Evolutionary conservation across 768 basidiomycete species (phyloP).

Genomic region (Hygrophorus russula): DNA sequence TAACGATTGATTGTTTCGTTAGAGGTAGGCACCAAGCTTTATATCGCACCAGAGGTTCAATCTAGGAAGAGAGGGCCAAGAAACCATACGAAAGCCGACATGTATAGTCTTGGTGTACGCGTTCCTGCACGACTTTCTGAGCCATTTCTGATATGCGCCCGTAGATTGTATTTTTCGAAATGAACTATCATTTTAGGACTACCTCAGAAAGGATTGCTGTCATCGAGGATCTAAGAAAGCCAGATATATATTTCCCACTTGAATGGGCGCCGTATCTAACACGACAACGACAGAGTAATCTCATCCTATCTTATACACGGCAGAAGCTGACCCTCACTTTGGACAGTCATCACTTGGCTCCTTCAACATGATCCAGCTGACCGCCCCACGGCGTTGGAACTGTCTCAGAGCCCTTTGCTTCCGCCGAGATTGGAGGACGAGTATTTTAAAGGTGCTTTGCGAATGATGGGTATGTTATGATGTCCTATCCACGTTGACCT

Average conservation of each 20-base stretch:
- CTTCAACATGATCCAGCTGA: conserved; percentile 72
- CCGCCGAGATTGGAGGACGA: conserved; percentile 76
- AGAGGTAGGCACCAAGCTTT: conserved; percentile 87
- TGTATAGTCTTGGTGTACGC: conserved; percentile 87
- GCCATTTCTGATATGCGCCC: background rate
- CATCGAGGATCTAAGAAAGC: conserved; percentile 66
- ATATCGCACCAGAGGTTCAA: conserved; percentile 88
- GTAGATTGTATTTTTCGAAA: conserved; percentile 94
- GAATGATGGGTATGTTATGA: conserved; percentile 52
- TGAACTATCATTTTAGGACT: conserved; percentile 81
- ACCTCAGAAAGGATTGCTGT: conserved; percentile 77
- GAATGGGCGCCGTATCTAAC: conserved; percentile 55
- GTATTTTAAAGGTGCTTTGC: conserved; percentile 70
- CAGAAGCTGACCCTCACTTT: conserved; percentile 1
- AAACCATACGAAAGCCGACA: conserved; percentile 83
- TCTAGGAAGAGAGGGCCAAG: conserved; percentile 50
- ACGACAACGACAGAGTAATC: conserved; percentile 61
- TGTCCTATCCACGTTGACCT: background rate
- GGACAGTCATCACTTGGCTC: conserved; percentile 67
- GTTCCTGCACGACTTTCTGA: background rate
- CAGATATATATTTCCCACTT: conserved; percentile 63
- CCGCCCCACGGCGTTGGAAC: conserved; percentile 73
- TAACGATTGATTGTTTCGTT: background rate
- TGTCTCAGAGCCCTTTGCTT: conserved; percentile 68
- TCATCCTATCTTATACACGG: background rate